These are phyloP conservation scores for Aurinia saxatilis DNA, from an alignment of 345 rosid genomes.

Conservation along the genomic window DNA sequence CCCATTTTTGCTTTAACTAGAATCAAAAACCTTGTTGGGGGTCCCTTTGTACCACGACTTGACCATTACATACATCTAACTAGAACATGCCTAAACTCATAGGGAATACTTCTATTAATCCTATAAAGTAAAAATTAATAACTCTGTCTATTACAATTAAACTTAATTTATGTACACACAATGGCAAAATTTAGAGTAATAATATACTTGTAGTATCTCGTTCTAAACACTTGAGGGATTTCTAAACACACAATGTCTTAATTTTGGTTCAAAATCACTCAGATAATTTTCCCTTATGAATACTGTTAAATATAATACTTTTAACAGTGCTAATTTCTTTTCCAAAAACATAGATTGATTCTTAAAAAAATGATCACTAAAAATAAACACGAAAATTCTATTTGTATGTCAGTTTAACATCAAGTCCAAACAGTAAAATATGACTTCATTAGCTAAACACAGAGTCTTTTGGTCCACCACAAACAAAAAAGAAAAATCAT, in stretches of 20 bases:
- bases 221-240: too few relatives aligned
- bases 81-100: conserved; percentile 1
- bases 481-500: too few relatives aligned
- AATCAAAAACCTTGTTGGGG: conserved; percentile 21
- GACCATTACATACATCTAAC: conserved; percentile 16
- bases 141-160: too few relatives aligned
- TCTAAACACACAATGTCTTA: too few relatives aligned
- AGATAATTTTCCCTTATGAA: too few relatives aligned
- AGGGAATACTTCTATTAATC: not conserved
- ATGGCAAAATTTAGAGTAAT: too few relatives aligned
- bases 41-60: conserved; percentile 21
- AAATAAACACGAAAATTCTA: not conserved
- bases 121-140: not conserved
- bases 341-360: not conserved
- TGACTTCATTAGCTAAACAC: not conserved
- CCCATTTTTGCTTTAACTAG: conserved; percentile 24
- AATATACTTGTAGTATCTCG: too few relatives aligned
- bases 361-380: not conserved
- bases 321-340: too few relatives aligned
- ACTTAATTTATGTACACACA: too few relatives aligned
- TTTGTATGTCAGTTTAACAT: conserved; percentile 13
- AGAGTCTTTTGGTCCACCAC: not conserved
- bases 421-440: conserved; percentile 8
- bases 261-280: too few relatives aligned
- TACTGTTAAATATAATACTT: not conserved